Percentiles rank a stretch among this genome's conserved stretches.
These are phyloP conservation scores for Lactarius evosmus DNA, from an alignment of 768 basidiomycete genomes.

Conservation along the genomic window DNA sequence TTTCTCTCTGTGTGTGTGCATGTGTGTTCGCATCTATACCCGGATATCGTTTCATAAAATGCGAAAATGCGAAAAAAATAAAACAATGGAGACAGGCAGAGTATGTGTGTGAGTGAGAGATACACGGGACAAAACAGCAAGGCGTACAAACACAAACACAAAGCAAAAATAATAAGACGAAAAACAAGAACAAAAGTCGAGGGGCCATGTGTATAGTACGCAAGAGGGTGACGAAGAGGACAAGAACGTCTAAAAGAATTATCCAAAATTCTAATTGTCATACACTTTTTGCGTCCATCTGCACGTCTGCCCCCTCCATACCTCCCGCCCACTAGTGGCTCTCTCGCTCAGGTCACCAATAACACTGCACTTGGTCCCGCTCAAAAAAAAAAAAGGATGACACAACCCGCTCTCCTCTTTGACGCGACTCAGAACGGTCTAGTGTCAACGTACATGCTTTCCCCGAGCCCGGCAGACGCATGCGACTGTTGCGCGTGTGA, in stretches of 20 bases:
- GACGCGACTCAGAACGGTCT: constrained; percentile 12
- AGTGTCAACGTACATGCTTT: constrained; percentile 25
- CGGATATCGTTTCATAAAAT: not conserved
- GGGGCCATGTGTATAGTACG: not conserved
- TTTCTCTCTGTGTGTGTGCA: not conserved
- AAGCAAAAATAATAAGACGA: not conserved
- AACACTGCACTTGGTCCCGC: not conserved
- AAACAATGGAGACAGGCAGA: too few species aligned
- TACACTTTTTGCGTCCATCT: not conserved
- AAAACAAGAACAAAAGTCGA: not conserved
- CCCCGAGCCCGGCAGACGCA: constrained; percentile 1
- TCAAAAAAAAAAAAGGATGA: not conserved
- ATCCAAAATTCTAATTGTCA: constrained; percentile 3
- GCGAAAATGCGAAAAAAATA: too few species aligned
- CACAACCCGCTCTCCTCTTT: not conserved
- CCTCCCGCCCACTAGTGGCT: not conserved
- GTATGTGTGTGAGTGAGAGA: not conserved
- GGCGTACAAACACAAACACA: not conserved
- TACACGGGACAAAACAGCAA: not conserved
- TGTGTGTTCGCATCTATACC: not conserved
- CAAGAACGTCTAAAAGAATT: not conserved
- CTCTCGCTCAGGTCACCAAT: not conserved
- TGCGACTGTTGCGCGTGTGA: constrained; percentile 6
- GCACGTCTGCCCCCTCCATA: not conserved
- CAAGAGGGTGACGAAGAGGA: not conserved